phyloP scores from a whole-genome alignment of 768 basidiomycete genomes.

The Termitomyces sp. region DNA sequence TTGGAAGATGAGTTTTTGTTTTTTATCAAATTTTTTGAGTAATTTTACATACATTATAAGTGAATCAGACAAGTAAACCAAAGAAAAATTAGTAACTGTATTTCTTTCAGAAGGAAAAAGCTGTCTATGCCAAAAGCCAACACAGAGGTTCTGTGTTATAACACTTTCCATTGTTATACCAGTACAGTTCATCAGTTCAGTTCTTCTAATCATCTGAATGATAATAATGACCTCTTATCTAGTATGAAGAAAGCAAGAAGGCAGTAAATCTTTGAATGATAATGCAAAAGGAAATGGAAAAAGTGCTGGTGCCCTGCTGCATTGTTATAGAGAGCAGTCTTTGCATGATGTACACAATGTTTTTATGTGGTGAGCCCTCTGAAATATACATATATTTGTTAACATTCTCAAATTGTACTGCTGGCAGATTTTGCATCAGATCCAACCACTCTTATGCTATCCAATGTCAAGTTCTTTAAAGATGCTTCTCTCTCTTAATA shows the following conservation, averaged over 20 bases:
- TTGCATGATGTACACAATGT: conserved; percentile 68
- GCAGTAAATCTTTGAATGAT: conserved; percentile 88
- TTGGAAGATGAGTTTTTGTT: too few species aligned
- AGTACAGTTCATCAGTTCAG: conserved; percentile 48
- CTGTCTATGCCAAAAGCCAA: conserved; percentile 66
- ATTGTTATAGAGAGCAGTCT: conserved; percentile 93
- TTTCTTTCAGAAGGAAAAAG: conserved; percentile 47
- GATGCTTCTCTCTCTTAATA: conserved; percentile 26
- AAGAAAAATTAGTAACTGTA: too few species aligned
- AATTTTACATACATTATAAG: too few species aligned
- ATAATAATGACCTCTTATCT: conserved; percentile 7
- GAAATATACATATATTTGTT: neutral
- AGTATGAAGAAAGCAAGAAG: conserved; percentile 98
- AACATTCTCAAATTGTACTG: neutral
- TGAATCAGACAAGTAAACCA: too few species aligned
- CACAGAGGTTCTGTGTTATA: conserved; percentile 78
- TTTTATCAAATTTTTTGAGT: too few species aligned
- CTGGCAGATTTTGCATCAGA: conserved; percentile 27
- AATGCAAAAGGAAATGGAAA: conserved; percentile 89
- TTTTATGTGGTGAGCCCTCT: conserved; percentile 28
- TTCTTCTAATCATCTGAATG: neutral
- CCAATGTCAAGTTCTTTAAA: conserved; percentile 34
- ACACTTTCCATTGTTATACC: conserved; percentile 98
- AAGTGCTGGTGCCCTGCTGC: conserved; percentile 89
- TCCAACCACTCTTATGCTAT: conserved; percentile 26